Percentiles rank a stretch among this genome's conserved stretches.
Evolutionary conservation across 495 filamentous ascomycete species (phyloP).

Genomic region (Clavariopsis aquatica): DNA sequence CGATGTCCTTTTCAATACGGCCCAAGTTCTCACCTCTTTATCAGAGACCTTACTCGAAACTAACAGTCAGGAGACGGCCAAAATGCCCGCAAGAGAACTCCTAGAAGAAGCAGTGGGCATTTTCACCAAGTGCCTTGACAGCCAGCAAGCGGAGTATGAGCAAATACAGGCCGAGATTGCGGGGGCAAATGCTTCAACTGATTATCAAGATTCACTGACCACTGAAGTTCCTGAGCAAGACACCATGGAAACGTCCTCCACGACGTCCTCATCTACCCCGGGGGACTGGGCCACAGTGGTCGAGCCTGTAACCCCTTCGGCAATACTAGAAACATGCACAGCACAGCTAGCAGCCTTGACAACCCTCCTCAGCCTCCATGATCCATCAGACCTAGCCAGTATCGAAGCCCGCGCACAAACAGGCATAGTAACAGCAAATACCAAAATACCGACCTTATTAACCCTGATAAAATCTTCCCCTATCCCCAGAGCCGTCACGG

Average conservation of each 20-base stretch:
- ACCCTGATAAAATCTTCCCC: slow-evolving; percentile 14
- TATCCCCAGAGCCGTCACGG: neutral
- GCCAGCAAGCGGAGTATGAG: slow-evolving; percentile 60
- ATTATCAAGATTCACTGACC: slow-evolving; percentile 31
- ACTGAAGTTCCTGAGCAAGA: slow-evolving; percentile 30
- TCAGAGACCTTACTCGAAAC: slow-evolving; percentile 59
- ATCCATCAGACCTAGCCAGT: slow-evolving; percentile 25
- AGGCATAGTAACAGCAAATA: slow-evolving; percentile 44
- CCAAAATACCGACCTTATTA: slow-evolving; percentile 53
- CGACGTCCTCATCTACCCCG: slow-evolving; percentile 45
- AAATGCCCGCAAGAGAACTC: slow-evolving; percentile 44
- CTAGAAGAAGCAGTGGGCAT: slow-evolving; percentile 64
- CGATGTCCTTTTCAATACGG: slow-evolving; percentile 69
- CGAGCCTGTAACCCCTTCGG: slow-evolving; percentile 61
- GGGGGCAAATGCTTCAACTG: slow-evolving; percentile 41
- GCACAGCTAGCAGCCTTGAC: slow-evolving; percentile 63
- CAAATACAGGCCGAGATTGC: slow-evolving; percentile 52
- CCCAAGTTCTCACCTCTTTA: slow-evolving; percentile 65
- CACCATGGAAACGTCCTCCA: slow-evolving; percentile 36
- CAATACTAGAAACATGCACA: slow-evolving; percentile 64
- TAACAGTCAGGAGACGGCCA: slow-evolving; percentile 47
- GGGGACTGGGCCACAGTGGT: slow-evolving; percentile 63
- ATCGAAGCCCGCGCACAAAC: slow-evolving; percentile 50
- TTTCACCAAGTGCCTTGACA: slow-evolving; percentile 61
- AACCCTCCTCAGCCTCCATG: slow-evolving; percentile 44